Conservation (phyloP, 345 rosid species). For the Lepidium sativum region DNA sequence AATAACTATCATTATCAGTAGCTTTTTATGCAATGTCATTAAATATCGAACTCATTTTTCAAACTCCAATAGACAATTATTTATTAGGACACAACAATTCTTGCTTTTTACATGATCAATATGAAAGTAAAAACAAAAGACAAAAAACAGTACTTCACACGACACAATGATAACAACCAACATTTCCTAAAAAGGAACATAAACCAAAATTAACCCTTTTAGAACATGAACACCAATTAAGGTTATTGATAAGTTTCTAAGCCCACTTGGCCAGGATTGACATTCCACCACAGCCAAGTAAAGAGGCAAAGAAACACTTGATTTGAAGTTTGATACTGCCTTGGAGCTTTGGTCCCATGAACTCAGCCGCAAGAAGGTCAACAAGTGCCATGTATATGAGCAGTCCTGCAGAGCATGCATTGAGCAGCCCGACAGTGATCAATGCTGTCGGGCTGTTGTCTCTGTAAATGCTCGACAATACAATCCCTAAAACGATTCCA, state of each 20-base stretch:
- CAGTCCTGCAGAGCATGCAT: conserved; percentile 61
- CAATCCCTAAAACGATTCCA: conserved; percentile 52
- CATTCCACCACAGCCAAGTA: conserved; percentile 61
- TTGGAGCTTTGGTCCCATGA: conserved; percentile 65
- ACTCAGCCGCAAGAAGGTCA: conserved; percentile 52
- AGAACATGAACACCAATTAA: background rate
- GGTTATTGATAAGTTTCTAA: background rate
- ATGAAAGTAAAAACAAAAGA: background rate
- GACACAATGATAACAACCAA: background rate
- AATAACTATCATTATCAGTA: background rate
- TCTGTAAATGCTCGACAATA: conserved; percentile 37
- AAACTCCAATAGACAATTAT: background rate
- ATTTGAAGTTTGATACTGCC: conserved; percentile 50
- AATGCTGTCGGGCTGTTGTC: conserved; percentile 54
- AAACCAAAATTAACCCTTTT: background rate
- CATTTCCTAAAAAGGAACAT: background rate
- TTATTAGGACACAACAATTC: background rate
- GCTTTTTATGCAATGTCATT: background rate
- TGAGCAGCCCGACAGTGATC: conserved; percentile 53
- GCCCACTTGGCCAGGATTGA: conserved; percentile 69
- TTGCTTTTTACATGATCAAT: background rate
- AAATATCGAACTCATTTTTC: background rate
- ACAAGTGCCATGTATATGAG: conserved; percentile 71
- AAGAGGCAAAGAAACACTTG: conserved; percentile 35
- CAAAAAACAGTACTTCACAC: background rate